Evolutionary conservation across 306 rosid species (phyloP), one percentile per base, ranked within the genome.

Genomic region (Vicia sativa): DNA sequence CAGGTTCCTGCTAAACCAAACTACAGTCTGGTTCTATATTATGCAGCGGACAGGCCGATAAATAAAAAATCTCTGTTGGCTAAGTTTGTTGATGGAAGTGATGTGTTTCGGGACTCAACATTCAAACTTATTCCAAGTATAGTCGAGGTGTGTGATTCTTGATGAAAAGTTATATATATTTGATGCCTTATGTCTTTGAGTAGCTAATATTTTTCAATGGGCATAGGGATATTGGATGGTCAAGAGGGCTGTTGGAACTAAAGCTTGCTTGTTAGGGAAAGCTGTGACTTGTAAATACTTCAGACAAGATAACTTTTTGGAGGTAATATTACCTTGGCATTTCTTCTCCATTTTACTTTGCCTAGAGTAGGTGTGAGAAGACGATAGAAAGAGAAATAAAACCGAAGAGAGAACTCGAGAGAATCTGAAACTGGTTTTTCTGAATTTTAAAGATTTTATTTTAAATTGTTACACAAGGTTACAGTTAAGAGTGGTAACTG

Each of bases 1-100:
- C 90, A 93, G 99, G 95, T 93, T 79, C 99, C 99, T 28, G 97
- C 89, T 19, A 93, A 88, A 82, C 99, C 99, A 68, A 90, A 93
- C 89, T 90, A 90, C 68, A 81, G 93, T 74, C 76, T 93, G 83
- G 97, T 87, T 69, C 85, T 90, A 65, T 88, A 90, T 83, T 90
- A 81, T 79, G 96, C 90, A 18, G 81, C 96, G 25, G 99, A 86
- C 56, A 85, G 99, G 78, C 99, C 97, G 25, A 44, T 84, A 52
- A 83, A 84, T 48, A 80, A 82, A 74, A 65, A 70, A 70, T 90
- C 99, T 57, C 68, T 90, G 79, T 80, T 93, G 84, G 83, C 89
- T 50, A 91, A 87, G 80, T 93, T 93, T 79, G 92, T 79, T 35
- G 81, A 84, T 70, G 99, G 99, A 16, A 75, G 65, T 83, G 99